A percentile compares a stretch with the other conserved stretches of the same genome.
Evolutionary conservation across 108 stramenopile genomes (phyloP).

Genomic region (Skeletonema grethae): DNA sequence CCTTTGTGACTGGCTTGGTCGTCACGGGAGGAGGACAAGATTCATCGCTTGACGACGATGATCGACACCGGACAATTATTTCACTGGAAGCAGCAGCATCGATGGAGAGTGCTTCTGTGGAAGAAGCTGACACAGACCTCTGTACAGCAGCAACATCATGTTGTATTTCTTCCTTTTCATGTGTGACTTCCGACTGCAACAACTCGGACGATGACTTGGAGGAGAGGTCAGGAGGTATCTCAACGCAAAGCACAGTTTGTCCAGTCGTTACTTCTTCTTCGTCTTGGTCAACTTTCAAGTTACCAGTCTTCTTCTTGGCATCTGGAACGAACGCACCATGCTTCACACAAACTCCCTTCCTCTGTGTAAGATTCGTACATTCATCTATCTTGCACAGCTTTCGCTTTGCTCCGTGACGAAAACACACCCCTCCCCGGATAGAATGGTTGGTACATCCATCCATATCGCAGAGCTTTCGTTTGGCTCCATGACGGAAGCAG

Average conservation of each 20-base stretch:
- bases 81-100: not conserved
- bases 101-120: not conserved
- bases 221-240: not conserved
- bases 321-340: not conserved
- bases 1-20: too few relatives aligned
- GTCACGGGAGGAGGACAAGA: too few relatives aligned
- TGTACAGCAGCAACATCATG: not conserved
- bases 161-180: not conserved
- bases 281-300: not conserved
- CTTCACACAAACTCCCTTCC: not conserved
- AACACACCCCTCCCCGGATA: constrained; percentile 1
- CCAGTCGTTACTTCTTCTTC: not conserved
- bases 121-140: not conserved
- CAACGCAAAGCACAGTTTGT: not conserved
- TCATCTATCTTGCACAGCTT: not conserved
- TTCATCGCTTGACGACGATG: not conserved
- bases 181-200: not conserved
- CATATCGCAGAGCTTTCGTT: not conserved
- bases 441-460: constrained; percentile 10
- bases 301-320: too few relatives aligned
- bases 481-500: constrained; percentile 12
- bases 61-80: not conserved
- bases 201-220: not conserved
- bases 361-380: not conserved
- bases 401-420: constrained; percentile 3